Conservation (phyloP, 2,329 filamentous ascomycete species). For the Diaporthe eres region DNA sequence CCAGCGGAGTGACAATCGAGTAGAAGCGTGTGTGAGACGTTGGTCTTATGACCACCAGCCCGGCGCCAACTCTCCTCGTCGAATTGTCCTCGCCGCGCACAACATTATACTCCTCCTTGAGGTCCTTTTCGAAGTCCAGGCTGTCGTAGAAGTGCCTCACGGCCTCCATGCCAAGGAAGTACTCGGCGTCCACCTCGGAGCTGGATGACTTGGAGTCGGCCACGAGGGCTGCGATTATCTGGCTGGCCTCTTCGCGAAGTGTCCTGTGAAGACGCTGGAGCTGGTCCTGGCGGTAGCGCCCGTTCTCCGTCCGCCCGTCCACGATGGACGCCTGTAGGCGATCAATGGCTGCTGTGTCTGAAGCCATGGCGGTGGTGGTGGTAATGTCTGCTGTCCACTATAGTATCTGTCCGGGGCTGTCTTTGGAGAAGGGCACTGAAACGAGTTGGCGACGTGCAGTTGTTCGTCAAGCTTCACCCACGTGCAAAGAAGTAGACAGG, state of each 20-base stretch:
- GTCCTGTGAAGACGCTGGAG: constrained; percentile 53
- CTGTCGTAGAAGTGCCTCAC: constrained; percentile 49
- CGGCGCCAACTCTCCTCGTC: constrained; percentile 45
- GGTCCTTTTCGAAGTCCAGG: constrained; percentile 47
- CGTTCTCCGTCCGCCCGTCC: constrained; percentile 56
- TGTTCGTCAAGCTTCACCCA: background rate
- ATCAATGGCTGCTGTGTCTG: constrained; percentile 43
- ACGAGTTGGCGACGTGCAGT: background rate
- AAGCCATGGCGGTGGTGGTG: constrained; percentile 21
- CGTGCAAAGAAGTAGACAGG: background rate
- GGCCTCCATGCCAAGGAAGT: constrained; percentile 49
- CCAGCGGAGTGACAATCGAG: constrained; percentile 50
- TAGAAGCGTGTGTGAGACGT: constrained; percentile 51
- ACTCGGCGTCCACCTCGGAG: constrained; percentile 53
- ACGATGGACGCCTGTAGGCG: constrained; percentile 52
- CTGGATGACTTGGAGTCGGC: constrained; percentile 48
- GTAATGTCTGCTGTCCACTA: background rate
- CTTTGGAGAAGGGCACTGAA: background rate
- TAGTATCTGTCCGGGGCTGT: background rate
- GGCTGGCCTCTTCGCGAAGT: constrained; percentile 48
- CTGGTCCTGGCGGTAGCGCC: constrained; percentile 55
- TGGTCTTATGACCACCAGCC: constrained; percentile 52
- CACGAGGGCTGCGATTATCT: constrained; percentile 51
- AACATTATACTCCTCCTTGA: constrained; percentile 51
- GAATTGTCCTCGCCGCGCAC: constrained; percentile 46